Percentiles rank a stretch among this genome's conserved stretches.
Conservation (phyloP, 129 eudicot species). For the Chrysanthemum lavandulifolium region DNA sequence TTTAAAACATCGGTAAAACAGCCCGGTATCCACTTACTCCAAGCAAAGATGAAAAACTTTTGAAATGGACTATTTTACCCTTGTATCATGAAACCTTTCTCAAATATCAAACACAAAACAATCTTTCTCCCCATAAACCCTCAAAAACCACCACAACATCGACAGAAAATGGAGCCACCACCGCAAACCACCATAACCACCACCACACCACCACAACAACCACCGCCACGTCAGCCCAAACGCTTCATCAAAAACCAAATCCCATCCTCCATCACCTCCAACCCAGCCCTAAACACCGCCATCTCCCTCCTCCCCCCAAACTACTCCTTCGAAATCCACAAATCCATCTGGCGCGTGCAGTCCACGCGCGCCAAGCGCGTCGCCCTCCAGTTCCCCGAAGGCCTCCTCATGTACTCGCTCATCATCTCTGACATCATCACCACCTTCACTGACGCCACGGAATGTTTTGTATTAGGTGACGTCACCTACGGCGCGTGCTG, state of each 20-base stretch:
- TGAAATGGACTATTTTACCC: too few relatives aligned
- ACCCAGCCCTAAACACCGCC: conserved; percentile 75
- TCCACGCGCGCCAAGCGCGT: conserved; percentile 59
- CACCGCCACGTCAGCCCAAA: conserved; percentile 53
- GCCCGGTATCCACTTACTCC: too few relatives aligned
- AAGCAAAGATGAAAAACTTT: too few relatives aligned
- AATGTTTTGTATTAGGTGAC: conserved; percentile 73
- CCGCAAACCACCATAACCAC: conserved; percentile 9
- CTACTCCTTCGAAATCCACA: conserved; percentile 93
- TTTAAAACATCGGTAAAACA: too few relatives aligned
- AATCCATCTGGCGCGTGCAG: conserved; percentile 68
- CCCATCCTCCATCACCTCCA: conserved; percentile 69
- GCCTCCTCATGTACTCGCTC: conserved; percentile 84
- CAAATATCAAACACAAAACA: neutral
- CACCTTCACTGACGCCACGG: conserved; percentile 61
- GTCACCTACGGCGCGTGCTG: conserved; percentile 98
- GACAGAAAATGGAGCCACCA: conserved; percentile 26
- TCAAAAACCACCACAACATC: neutral
- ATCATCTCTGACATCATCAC: conserved; percentile 80
- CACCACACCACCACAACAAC: conserved; percentile 1
- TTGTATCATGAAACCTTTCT: too few relatives aligned
- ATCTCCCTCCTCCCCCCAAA: conserved; percentile 79
- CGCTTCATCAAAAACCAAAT: conserved; percentile 91
- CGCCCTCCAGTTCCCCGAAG: conserved; percentile 96
- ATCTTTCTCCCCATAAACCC: neutral